These are phyloP conservation scores for Plasmodium vivax DNA, from an alignment of 169 alveolate genomes.

Conservation along the genomic window DNA sequence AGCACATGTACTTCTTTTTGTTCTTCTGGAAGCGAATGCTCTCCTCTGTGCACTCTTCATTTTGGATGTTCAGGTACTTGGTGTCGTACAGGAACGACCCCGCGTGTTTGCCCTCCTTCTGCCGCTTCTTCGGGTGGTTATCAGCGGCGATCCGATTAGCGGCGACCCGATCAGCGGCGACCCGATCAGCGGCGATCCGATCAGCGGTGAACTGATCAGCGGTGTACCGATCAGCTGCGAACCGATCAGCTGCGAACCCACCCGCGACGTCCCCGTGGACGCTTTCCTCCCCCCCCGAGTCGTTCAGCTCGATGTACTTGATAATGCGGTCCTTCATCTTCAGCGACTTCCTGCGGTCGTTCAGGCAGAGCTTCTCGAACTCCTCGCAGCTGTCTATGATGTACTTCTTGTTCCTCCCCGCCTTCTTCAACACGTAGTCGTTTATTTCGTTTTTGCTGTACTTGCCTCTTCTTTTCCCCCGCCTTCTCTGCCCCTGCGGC, in stretches of 20 bases:
- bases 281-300: background rate
- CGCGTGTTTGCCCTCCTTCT: background rate
- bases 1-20: constrained; percentile 15
- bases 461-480: background rate
- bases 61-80: constrained; percentile 10
- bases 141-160: no score
- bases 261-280: background rate
- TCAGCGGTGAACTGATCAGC: no score
- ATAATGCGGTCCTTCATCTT: constrained; percentile 46
- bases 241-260: no score
- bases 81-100: constrained; percentile 14
- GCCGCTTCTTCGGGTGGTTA: background rate
- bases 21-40: background rate
- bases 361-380: constrained; percentile 18
- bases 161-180: no score
- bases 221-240: no score
- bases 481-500: background rate
- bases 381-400: constrained; percentile 52
- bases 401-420: constrained; percentile 13
- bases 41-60: constrained; percentile 2
- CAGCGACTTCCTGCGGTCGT: constrained; percentile 12
- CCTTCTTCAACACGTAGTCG: background rate
- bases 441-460: constrained; percentile 7
- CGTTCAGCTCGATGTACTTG: constrained; percentile 46
- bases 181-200: no score